Conservation (phyloP, 106 monocot genomes). For the Amphibolis antarctica region DNA sequence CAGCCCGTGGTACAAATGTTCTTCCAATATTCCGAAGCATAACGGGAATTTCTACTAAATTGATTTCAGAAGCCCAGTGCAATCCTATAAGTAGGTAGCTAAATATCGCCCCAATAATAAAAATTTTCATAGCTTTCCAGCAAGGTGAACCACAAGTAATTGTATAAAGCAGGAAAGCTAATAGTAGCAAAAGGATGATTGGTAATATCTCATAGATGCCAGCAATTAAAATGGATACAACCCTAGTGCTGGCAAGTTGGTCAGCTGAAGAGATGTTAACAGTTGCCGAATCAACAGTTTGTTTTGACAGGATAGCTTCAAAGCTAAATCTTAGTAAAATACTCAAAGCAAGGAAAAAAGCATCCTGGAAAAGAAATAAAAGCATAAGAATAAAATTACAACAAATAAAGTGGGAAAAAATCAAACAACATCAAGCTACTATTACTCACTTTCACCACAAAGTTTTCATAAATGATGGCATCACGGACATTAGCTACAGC, state of each 20-base stretch:
- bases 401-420: background rate
- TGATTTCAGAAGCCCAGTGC: slow-evolving; percentile 65
- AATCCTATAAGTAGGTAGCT: slow-evolving; percentile 53
- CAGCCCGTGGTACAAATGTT: slow-evolving; percentile 43
- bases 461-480: slow-evolving; percentile 30
- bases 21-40: slow-evolving; percentile 32
- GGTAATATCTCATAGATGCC: slow-evolving; percentile 39
- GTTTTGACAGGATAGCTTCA: slow-evolving; percentile 50
- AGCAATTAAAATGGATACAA: slow-evolving; percentile 15
- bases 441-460: slow-evolving; percentile 38
- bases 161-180: slow-evolving; percentile 36
- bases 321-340: slow-evolving; percentile 53
- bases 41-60: slow-evolving; percentile 15
- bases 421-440: background rate
- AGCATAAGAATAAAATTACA: slow-evolving; percentile 7
- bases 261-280: slow-evolving; percentile 11
- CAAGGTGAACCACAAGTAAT: slow-evolving; percentile 4
- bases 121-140: slow-evolving; percentile 22
- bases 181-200: slow-evolving; percentile 21
- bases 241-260: slow-evolving; percentile 11
- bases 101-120: slow-evolving; percentile 24
- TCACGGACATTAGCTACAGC: slow-evolving; percentile 32
- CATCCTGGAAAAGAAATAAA: slow-evolving; percentile 36
- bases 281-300: slow-evolving; percentile 30
- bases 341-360: slow-evolving; percentile 49